phyloP scores from a whole-genome alignment of 306 rosid genomes.

The Acacia melanoxylon region DNA sequence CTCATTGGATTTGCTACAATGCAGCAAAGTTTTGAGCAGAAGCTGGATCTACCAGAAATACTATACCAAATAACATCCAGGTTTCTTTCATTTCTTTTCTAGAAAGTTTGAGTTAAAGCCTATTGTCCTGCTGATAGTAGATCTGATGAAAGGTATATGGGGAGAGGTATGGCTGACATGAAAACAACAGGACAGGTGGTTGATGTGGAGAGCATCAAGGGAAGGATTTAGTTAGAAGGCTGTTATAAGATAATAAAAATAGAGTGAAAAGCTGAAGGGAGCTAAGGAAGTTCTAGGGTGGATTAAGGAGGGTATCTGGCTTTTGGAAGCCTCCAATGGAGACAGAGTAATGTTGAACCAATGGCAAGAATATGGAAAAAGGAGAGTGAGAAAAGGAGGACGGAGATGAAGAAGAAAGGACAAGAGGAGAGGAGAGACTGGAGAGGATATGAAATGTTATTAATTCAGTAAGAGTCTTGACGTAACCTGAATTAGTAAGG shows the following conservation, averaged over 20 bases:
- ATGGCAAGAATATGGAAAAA: background rate
- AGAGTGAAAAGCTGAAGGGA: background rate
- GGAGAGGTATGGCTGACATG: background rate
- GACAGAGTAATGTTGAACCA: background rate
- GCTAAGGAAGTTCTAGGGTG: background rate
- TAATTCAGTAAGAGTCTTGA: background rate
- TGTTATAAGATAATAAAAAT: background rate
- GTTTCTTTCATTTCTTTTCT: conserved; percentile 43
- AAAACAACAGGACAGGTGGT: background rate
- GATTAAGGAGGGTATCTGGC: background rate
- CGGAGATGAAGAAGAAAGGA: background rate
- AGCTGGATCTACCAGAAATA: conserved; percentile 93
- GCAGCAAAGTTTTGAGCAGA: conserved; percentile 94
- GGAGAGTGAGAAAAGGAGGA: background rate
- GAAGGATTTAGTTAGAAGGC: background rate
- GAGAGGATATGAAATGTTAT: background rate
- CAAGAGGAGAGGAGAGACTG: background rate
- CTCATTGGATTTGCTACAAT: conserved; percentile 95
- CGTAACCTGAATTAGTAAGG: background rate
- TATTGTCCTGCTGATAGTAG: conserved; percentile 18
- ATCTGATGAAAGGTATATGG: conserved; percentile 1
- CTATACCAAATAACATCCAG: conserved; percentile 97
- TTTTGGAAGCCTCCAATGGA: background rate
- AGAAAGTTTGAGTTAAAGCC: conserved; percentile 15
- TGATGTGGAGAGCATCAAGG: background rate